Evolutionary conservation across 1,284 basidiomycete species (phyloP).

Genomic region (Peniophora sp.): DNA sequence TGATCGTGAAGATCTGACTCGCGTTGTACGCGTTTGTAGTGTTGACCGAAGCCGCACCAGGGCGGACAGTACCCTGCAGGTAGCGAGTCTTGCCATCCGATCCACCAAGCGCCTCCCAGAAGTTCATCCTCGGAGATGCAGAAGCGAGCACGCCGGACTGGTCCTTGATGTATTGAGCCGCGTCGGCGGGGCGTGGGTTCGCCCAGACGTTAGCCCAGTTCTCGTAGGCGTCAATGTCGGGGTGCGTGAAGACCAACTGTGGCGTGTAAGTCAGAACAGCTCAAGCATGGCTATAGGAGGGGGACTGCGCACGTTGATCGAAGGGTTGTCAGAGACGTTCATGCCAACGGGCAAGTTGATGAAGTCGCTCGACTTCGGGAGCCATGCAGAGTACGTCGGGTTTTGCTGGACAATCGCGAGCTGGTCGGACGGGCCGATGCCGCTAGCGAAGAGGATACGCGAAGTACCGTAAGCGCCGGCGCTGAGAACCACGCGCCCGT

Average conservation of each 20-base stretch:
- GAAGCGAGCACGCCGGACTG: conserved; percentile 50
- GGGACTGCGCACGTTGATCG: conserved; percentile 45
- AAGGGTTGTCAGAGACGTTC: conserved; percentile 51
- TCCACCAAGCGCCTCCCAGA: conserved; percentile 48
- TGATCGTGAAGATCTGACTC: conserved; percentile 54
- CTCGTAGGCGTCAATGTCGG: conserved; percentile 52
- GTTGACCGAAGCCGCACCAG: conserved; percentile 49
- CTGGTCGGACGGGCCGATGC: conserved; percentile 57
- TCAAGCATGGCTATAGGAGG: neutral
- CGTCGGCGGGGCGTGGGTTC: conserved; percentile 45
- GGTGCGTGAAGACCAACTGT: conserved; percentile 58
- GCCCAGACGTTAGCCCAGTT: conserved; percentile 55
- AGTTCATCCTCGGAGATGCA: conserved; percentile 54
- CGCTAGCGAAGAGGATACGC: conserved; percentile 54
- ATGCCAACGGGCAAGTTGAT: conserved; percentile 55
- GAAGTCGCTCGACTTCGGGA: conserved; percentile 42
- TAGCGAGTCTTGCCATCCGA: conserved; percentile 43
- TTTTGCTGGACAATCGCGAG: conserved; percentile 41
- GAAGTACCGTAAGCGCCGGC: conserved; percentile 50
- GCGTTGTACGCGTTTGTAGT: conserved; percentile 45
- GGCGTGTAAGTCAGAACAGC: neutral
- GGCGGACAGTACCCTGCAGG: conserved; percentile 58
- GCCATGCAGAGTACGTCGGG: conserved; percentile 33
- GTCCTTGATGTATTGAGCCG: conserved; percentile 40
- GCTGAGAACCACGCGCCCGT: conserved; percentile 54